Percentiles rank a stretch among this genome's conserved stretches.
Evolutionary conservation across 352 stramenopile species (phyloP).

Genomic region (Globisporangium apiculatum): DNA sequence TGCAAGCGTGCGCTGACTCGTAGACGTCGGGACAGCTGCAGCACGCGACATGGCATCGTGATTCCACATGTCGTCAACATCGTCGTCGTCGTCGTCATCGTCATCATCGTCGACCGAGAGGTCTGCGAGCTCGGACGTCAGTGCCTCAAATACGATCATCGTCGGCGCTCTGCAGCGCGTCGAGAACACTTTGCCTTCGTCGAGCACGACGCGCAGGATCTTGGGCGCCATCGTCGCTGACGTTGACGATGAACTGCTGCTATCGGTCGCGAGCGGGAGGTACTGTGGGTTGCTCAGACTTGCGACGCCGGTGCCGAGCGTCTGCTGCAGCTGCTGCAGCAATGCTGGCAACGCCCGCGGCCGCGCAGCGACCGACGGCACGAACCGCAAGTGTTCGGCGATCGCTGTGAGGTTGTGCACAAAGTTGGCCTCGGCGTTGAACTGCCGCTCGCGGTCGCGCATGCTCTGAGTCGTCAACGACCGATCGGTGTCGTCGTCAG

Average conservation of each 20-base stretch:
- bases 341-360: constrained; percentile 8
- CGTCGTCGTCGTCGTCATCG: neutral
- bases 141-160: constrained; percentile 34
- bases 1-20: constrained; percentile 11
- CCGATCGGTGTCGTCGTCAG: neutral
- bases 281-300: constrained; percentile 7
- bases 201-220: constrained; percentile 21
- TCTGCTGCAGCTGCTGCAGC: constrained; percentile 14
- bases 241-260: neutral
- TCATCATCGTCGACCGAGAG: neutral
- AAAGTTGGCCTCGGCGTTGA: constrained; percentile 25
- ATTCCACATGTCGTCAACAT: neutral
- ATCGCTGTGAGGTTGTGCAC: constrained; percentile 25
- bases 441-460: constrained; percentile 14
- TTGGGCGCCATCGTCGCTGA: neutral
- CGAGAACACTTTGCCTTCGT: constrained; percentile 34
- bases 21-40: constrained; percentile 2
- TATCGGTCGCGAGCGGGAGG: constrained; percentile 8
- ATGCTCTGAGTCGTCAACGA: constrained; percentile 4
- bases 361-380: constrained; percentile 12
- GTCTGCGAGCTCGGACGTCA: neutral
- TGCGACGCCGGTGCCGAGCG: constrained; percentile 1
- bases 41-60: neutral
- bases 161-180: constrained; percentile 24
- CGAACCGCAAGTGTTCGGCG: constrained; percentile 21